Base-by-base conservation (phyloP, 208 protist genomes). In the Trypanosoma brucei region DNA sequence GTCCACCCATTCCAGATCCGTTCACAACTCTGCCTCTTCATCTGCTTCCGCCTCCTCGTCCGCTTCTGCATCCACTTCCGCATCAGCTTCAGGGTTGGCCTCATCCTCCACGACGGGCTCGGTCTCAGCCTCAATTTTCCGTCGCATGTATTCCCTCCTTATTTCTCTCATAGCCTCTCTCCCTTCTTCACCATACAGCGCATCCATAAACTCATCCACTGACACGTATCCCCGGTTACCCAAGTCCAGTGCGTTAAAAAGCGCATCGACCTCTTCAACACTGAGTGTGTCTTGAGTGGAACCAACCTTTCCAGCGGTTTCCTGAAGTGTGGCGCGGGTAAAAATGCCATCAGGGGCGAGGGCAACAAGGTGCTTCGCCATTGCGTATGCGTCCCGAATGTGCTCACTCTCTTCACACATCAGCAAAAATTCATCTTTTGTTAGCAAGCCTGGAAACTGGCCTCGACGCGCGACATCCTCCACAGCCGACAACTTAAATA, bases 311-410 rank as follows among this genome's bases (percentile, higher is more conserved):
- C 36, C 44, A 53, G 64, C 80, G 52, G 53, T 83, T 73, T 87
- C 78, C 62, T 90, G 74, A 35, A 94, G 81, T 0, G 84, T 88
- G n/a, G 51, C 75, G 39, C 84, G 88, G 44, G 88, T 91, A 65
- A 94, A 81, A 36, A 81, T 78, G 55, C 74, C 74, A 55, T 81
- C 55, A 3, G 88, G 88, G 9, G 88, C 81, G n/a, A 88, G 58
- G 3, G 89, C 70, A 55, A 83, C 75, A 36, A 91, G 65, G 40
- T 78, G 62, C 46, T 86, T 86, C 3, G 88, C 84, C 84, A 94
- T 88, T 13, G 70, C 72, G 38, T 79, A 55, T 5, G 77, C 65
- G 34, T 81, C 81, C 22, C 88, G 51, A 58, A 74, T 75, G 0
- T 63, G 65, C 34, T 75, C n/a, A 51, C 91, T 81, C 58, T 70